Evolutionary conservation across 345 rosid genomes (phyloP), one percentile per base, ranked within the genome.

Genomic region (Dimocarpus longan): DNA sequence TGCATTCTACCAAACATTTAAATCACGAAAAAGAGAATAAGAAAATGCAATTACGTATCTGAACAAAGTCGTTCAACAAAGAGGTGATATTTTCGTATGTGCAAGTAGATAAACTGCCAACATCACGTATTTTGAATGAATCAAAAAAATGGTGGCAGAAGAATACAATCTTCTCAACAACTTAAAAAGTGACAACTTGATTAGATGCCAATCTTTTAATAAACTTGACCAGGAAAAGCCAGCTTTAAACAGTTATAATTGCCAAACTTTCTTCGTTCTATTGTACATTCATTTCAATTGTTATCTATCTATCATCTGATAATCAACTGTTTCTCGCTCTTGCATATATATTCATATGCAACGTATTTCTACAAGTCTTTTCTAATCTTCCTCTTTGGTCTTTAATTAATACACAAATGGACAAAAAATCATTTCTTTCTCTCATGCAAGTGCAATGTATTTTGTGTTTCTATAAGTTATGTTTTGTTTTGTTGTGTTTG

Each of bases 61-160:
- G 3, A 48, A 39, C 40, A 54, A 9, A 62, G 59, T 42, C 43
- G 37, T 22, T 42, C 37, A 59, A 43, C 6, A 21, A 62, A 32
- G 37, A 40, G 24, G 5, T 52, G 64, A 40, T 52, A 13, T n/a
- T 18, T 28, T 71, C 19, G 65, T 15, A 59, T 37, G 10, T 46
- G 12, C 22, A 13, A 56, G 66, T 70, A 9, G 79, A 63, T 43
- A 46, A 66, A 43, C 52, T 54, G 72, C 62, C 76, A 64, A 76
- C 76, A 71, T 76, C 77, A 46, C 42, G 42, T 40, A 21, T 11
- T 32, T 60, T 73, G 59, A 46, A 67, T 50, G 62, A 70, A 63
- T 26, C 65, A 32, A 9, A 32, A 32, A 28, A 70, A 26, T n/a
- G 32, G 78, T 15, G 28, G n/a, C 12, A 42, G 73, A 43, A 57